phyloP scores from a whole-genome alignment of 176 grass and related monocot species.

The Phragmites australis region DNA sequence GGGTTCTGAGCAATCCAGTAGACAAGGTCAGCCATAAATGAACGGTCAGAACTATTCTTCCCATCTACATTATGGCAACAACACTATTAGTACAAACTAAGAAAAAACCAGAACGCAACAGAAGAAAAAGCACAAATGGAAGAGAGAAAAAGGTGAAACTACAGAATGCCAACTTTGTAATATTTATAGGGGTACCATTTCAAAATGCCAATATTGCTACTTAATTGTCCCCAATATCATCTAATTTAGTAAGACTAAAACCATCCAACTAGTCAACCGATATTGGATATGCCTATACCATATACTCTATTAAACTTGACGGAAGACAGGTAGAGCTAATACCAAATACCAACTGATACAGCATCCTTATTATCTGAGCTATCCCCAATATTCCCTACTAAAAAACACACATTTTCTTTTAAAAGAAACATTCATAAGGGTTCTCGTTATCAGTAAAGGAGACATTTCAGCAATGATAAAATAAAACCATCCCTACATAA shows the following conservation, averaged over 20 bases:
- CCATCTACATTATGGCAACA: constrained; percentile 58
- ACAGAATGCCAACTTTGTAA: background rate
- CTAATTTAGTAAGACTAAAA: background rate
- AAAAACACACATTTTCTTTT: background rate
- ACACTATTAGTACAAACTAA: constrained; percentile 25
- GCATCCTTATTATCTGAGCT: background rate
- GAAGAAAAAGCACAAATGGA: background rate
- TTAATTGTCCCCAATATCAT: background rate
- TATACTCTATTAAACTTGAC: background rate
- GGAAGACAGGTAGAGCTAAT: background rate
- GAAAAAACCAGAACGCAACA: background rate
- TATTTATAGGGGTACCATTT: background rate
- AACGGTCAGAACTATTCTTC: constrained; percentile 89
- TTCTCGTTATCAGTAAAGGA: background rate
- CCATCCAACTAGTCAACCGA: background rate
- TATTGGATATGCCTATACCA: background rate
- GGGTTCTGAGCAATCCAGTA: constrained; percentile 86
- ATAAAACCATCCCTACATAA: background rate
- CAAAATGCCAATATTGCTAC: constrained; percentile 15
- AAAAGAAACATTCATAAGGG: background rate
- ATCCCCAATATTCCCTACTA: background rate
- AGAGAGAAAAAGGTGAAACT: background rate
- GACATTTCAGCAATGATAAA: background rate
- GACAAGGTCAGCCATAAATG: constrained; percentile 82
- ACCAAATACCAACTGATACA: background rate